These are phyloP conservation scores for Bacidia gigantensis DNA, from an alignment of 495 filamentous ascomycete genomes.

Conservation along the genomic window DNA sequence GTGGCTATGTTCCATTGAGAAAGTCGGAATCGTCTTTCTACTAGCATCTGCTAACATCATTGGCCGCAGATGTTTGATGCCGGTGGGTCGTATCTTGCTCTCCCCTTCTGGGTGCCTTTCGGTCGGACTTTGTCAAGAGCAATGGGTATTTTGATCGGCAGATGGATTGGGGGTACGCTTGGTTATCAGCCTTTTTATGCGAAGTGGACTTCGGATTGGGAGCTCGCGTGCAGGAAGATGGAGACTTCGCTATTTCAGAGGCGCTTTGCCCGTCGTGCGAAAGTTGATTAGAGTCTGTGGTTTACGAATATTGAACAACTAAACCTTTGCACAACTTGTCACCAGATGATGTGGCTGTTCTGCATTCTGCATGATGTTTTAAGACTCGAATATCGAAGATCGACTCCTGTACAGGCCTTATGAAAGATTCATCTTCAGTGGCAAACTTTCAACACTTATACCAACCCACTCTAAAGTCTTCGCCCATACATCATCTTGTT, in stretches of 20 bases:
- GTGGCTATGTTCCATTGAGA: neutral
- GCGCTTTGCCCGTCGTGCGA: constrained; percentile 1
- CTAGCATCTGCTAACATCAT: neutral
- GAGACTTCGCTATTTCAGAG: constrained; percentile 25
- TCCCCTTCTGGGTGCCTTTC: constrained; percentile 35
- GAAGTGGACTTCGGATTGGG: constrained; percentile 41
- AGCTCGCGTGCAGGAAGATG: constrained; percentile 33
- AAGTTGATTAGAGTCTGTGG: neutral
- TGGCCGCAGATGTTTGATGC: constrained; percentile 22
- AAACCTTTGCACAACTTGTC: no score
- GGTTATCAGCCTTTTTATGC: constrained; percentile 38
- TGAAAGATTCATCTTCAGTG: constrained; percentile 15
- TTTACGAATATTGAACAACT: no score
- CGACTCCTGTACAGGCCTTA: constrained; percentile 20
- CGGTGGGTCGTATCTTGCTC: constrained; percentile 32
- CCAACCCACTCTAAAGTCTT: constrained; percentile 32
- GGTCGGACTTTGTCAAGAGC: constrained; percentile 23
- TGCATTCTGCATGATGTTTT: neutral
- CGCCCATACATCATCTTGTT: constrained; percentile 31
- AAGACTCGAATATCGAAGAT: constrained; percentile 26
- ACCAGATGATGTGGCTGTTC: no score
- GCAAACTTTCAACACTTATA: constrained; percentile 14
- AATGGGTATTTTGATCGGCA: constrained; percentile 31
- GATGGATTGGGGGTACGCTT: constrained; percentile 37
- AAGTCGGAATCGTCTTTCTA: neutral